Base-by-base conservation (phyloP, 345 rosid species). In the Euphorbia lathyris region DNA sequence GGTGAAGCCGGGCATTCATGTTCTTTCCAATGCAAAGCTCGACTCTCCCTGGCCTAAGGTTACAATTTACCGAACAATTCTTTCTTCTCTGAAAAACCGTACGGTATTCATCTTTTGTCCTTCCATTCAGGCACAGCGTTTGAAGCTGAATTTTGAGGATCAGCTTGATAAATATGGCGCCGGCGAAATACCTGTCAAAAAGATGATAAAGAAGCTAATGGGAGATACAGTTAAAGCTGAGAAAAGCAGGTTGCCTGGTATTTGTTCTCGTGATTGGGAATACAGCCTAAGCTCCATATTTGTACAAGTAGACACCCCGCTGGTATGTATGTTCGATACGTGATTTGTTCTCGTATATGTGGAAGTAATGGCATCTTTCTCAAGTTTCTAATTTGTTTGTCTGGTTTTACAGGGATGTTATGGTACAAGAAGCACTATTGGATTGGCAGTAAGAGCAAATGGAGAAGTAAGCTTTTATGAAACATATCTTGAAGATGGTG, bases 1-100 rank as follows among this genome's bases (percentile, higher is more conserved):
- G 61, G 92, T 88, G 78, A 58, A 81, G 52, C 87, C 86, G 22
- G 97, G 97, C 50, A 66, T 87, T 67, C 97, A 90, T 55, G 85
- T 83, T 12, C 89, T 90, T 68, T 83, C 94, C 55, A 84, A 79
- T 65, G 84, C 80, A 40, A 86, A 81, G 68, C 90, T 90, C 2
- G 83, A 88, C 77, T 79, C 83, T 5, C 85, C 87, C 14, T 75
- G 86, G 87, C 87, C 78, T 36, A 88, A 82, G 87, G 92, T 85
- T 12, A 51, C 43, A 43, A 38, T 19, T 12, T 59, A 13, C 22
- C 34, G 29, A 16, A 14, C 60, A 53, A 29, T 30, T 58, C 8
- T 19, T 66, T 47, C 32, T 48, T 48, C 51, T 23, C 19, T 22
- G 19, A 63, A 3, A 43, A 40, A 40, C 43, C 6, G 2, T 9